Percentiles rank a stretch among this genome's conserved stretches.
Conservation (phyloP, 1,139 yeast species). For the Hansenula sp. region DNA sequence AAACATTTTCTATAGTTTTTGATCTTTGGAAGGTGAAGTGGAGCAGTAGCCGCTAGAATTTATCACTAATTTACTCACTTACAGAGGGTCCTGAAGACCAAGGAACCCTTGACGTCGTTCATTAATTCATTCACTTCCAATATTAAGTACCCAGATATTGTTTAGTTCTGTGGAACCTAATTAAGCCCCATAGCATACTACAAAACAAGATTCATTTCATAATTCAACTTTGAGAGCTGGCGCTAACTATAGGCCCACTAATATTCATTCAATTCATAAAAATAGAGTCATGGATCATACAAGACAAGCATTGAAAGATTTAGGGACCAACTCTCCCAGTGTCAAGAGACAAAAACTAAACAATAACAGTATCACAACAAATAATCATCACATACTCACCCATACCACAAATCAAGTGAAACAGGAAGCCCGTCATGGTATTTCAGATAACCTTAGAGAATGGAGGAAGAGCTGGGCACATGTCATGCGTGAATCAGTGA, state of each 20-base stretch:
- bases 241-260: neutral
- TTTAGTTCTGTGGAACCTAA: too few species aligned
- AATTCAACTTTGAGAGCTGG: neutral
- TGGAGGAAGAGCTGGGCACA: constrained; percentile 53
- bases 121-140: too few species aligned
- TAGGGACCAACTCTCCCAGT: constrained; percentile 23
- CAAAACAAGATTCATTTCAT: neutral
- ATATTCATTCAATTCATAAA: neutral
- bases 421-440: neutral
- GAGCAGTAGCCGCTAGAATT: neutral
- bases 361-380: neutral
- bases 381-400: too few species aligned
- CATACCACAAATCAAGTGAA: neutral
- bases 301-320: constrained; percentile 19
- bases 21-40: too few species aligned
- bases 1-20: neutral
- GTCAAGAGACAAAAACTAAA: constrained; percentile 20
- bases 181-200: too few species aligned
- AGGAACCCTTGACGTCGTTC: too few species aligned
- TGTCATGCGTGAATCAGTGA: constrained; percentile 64
- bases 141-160: too few species aligned
- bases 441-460: constrained; percentile 19
- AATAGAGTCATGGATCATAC: constrained; percentile 3
- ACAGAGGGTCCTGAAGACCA: too few species aligned
- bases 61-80: neutral